Base-by-base conservation (phyloP, 169 alveolate genomes). In the Eimeria maxima region DNA sequence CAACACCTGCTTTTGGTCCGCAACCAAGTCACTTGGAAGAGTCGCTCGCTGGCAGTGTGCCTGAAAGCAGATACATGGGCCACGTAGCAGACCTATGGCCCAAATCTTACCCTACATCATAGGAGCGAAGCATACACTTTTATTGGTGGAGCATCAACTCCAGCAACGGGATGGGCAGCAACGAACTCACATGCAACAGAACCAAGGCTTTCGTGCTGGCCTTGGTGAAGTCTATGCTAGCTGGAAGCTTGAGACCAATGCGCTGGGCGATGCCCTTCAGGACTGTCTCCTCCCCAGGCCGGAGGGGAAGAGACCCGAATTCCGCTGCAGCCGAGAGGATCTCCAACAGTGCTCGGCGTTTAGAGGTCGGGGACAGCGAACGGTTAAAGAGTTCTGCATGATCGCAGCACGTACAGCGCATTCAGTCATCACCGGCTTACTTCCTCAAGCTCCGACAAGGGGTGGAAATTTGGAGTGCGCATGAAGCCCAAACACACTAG, bases 21-120 rank as follows among this genome's bases (percentile, higher is more conserved):
- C 97, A 44, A 97, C 96, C 93, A 98, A 95, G 93, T 98, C 99
- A 33, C 97, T 93, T 4, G 99, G 97, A 73, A 98, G 97, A 42
- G 97, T 95, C 63, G 98, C 87, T 65, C 99, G 97, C 63, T 98
- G 97, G 97, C 99, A 98, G 97, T 99, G 99, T 44, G 99, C 99
- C 97, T 98, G 98, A 45, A 98, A 55, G 98, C 97, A 87, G 98
- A 69, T 33, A 1, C 38, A 24, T 33, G 50, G n/a, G 22, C 80
- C 50, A 11, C 45, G 80, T 69, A 18, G 10, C 80, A 69, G 13
- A 45, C 47, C 78, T 22, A 42, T 29, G 20, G 60, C 45, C 60
- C 87, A 53, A 53, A 53, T 33, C 38, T 33, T 33, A 53, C 63
- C 18, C 63, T 53, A 53, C 11, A 53, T 7, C 38, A 27, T n/a